A percentile compares a stretch with the other conserved stretches of the same genome.
Conservation (phyloP, 2,329 filamentous ascomycete genomes). For the Tolypocladium paradoxum region DNA sequence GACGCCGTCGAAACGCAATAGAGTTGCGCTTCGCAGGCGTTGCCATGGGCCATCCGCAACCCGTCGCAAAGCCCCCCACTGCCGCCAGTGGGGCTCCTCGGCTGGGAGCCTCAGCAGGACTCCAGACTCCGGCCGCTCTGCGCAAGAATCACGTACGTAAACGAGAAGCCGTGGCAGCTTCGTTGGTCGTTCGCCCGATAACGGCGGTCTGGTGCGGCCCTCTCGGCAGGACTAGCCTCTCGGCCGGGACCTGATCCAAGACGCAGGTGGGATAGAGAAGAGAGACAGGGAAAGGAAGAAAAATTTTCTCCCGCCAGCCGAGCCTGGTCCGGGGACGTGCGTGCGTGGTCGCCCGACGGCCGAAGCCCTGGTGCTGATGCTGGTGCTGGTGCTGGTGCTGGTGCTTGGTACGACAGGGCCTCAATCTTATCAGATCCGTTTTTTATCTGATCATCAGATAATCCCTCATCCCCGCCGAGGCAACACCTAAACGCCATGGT, state of each 20-base stretch:
- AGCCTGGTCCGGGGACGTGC: not conserved
- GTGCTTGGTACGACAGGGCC: not conserved
- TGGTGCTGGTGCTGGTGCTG: no score
- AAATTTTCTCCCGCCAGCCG: not conserved
- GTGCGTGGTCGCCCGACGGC: not conserved
- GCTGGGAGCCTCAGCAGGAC: not conserved
- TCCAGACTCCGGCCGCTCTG: not conserved
- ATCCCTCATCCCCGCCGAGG: slow-evolving; percentile 26
- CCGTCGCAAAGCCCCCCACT: not conserved
- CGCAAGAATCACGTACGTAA: not conserved
- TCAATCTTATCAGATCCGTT: slow-evolving; percentile 28
- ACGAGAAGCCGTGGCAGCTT: not conserved
- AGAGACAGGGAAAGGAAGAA: not conserved
- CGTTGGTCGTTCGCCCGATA: not conserved
- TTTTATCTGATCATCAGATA: slow-evolving; percentile 49
- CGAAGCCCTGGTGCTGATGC: not conserved
- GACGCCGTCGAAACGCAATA: not conserved
- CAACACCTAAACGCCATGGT: not conserved
- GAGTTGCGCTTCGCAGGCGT: not conserved
- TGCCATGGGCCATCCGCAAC: not conserved
- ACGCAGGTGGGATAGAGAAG: not conserved
- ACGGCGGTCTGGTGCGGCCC: not conserved
- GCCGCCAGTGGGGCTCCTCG: not conserved
- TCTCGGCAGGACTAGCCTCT: not conserved
- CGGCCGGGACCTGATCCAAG: not conserved